A percentile compares a stretch with the other conserved stretches of the same genome.
Evolutionary conservation across 345 rosid species (phyloP).

Genomic region (Acer negundo): DNA sequence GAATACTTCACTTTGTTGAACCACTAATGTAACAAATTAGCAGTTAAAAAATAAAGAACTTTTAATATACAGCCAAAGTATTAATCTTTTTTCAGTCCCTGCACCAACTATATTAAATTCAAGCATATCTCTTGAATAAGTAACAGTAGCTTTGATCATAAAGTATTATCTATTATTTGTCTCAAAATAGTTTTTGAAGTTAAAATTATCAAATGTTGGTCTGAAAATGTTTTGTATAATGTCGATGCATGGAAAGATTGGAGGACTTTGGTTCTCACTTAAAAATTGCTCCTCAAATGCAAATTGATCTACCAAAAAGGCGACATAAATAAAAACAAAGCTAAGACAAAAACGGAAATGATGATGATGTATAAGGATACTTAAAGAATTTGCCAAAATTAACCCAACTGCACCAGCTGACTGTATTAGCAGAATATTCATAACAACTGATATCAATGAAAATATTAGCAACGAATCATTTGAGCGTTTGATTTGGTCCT

Average conservation of each 20-base stretch:
- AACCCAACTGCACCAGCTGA: constrained; percentile 89
- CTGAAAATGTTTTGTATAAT: not conserved
- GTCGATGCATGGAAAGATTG: not conserved
- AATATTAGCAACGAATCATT: constrained; percentile 76
- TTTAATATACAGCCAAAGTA: not conserved
- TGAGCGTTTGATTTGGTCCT: constrained; percentile 72
- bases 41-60: not conserved
- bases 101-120: not conserved
- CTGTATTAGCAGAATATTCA: constrained; percentile 64
- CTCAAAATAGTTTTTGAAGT: not conserved
- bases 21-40: not conserved
- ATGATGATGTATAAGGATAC: constrained; percentile 56
- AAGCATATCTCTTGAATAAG: not conserved
- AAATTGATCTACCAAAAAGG: not conserved
- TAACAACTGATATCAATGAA: constrained; percentile 58
- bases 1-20: not conserved
- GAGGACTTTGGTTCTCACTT: not conserved
- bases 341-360: not conserved
- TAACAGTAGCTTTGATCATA: not conserved
- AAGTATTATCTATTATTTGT: not conserved
- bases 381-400: constrained; percentile 81
- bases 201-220: not conserved
- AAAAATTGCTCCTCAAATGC: not conserved
- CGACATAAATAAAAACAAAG: not conserved
- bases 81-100: not conserved